Evolutionary conservation across 192 early-diverging fungal species (phyloP).

Genomic region (Backusella sp.): DNA sequence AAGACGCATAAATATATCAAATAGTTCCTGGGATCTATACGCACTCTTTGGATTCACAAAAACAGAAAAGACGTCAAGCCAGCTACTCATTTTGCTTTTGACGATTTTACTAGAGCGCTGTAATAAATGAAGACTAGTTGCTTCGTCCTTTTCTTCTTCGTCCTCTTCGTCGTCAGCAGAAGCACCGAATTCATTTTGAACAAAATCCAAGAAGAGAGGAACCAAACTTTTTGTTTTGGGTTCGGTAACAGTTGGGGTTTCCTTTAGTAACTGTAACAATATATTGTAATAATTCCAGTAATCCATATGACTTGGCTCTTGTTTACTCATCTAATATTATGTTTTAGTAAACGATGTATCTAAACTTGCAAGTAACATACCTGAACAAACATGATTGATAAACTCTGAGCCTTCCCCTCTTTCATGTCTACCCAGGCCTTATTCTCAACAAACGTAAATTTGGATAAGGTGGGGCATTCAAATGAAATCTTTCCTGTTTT

Average conservation of each 20-base stretch:
- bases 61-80: slow-evolving; percentile 64
- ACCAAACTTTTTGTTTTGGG: slow-evolving; percentile 60
- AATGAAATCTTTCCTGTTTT: slow-evolving; percentile 47
- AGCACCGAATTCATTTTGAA: slow-evolving; percentile 47
- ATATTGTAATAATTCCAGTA: slow-evolving; percentile 68
- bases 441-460: slow-evolving; percentile 32
- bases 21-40: slow-evolving; percentile 50
- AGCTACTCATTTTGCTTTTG: slow-evolving; percentile 41
- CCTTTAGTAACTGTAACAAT: slow-evolving; percentile 59
- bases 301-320: slow-evolving; percentile 50
- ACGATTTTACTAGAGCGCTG: slow-evolving; percentile 13
- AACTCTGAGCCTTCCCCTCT: slow-evolving; percentile 27
- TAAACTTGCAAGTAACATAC: not conserved
- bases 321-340: slow-evolving; percentile 12
- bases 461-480: slow-evolving; percentile 51
- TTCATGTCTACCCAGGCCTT: slow-evolving; percentile 35
- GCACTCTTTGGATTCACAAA: slow-evolving; percentile 62
- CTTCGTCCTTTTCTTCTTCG: slow-evolving; percentile 16
- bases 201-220: slow-evolving; percentile 62
- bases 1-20: slow-evolving; percentile 67
- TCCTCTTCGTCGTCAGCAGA: slow-evolving; percentile 40
- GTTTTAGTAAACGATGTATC: not conserved
- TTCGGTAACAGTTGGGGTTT: slow-evolving; percentile 62
- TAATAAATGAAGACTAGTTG: slow-evolving; percentile 14
- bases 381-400: slow-evolving; percentile 45